Evolutionary conservation across 1,284 basidiomycete genomes (phyloP).

Genomic region (Melampsora abietis-canadensis): DNA sequence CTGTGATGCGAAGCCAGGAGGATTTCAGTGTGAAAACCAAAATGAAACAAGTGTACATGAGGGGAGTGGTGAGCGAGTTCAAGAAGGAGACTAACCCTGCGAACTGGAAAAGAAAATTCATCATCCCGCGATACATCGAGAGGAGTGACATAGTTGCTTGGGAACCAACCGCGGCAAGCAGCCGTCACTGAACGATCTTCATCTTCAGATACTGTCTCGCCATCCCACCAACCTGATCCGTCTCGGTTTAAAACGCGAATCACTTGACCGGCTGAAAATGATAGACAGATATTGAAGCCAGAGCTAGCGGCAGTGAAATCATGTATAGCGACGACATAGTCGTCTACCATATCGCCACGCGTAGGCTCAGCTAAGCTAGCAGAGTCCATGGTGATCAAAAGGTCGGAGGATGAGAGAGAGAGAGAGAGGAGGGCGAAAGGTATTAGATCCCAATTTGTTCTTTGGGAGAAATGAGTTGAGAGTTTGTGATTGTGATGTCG

Average conservation of each 20-base stretch:
- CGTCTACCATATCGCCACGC: neutral
- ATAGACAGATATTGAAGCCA: conserved; percentile 63
- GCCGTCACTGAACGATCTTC: neutral
- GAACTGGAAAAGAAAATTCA: no score
- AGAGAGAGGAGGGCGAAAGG: no score
- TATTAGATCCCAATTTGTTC: no score
- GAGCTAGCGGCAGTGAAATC: conserved; percentile 22
- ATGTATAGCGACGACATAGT: conserved; percentile 28
- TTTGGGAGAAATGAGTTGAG: no score
- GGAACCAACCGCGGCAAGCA: conserved; percentile 85
- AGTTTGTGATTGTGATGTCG: no score
- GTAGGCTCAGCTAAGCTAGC: no score
- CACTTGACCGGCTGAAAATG: conserved; percentile 82
- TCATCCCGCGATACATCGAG: neutral
- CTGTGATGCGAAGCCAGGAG: conserved; percentile 44
- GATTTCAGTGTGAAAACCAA: no score
- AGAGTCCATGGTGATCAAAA: no score
- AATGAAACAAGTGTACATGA: conserved; percentile 44
- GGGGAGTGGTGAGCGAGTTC: conserved; percentile 23
- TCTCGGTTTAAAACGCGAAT: conserved; percentile 85
- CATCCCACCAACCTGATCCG: conserved; percentile 95
- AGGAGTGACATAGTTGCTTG: conserved; percentile 62
- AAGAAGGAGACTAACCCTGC: conserved; percentile 1
- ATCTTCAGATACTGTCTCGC: conserved; percentile 62
- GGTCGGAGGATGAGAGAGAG: no score